Conservation (phyloP, 2,329 filamentous ascomycete species). For the Colletotrichum plurivorum region DNA sequence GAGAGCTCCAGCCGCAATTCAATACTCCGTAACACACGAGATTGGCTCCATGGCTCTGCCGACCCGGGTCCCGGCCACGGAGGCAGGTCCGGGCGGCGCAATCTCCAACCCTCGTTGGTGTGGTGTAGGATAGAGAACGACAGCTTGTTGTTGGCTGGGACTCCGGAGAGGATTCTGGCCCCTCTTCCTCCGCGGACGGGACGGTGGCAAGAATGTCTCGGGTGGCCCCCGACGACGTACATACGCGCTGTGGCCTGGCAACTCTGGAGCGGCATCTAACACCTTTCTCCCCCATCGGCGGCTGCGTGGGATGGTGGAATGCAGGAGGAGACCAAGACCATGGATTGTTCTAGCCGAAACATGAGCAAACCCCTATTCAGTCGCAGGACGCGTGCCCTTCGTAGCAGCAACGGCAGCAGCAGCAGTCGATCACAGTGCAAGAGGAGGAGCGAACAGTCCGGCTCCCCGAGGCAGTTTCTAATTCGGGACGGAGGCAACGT, state of each 20-base stretch:
- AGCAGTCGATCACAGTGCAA: neutral
- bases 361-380: conserved; percentile 24
- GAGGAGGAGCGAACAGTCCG: conserved; percentile 8
- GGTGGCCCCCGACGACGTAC: conserved; percentile 13
- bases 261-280: conserved; percentile 9
- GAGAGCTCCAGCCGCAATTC: conserved; percentile 14
- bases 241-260: conserved; percentile 13
- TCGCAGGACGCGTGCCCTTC: conserved; percentile 14
- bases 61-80: conserved; percentile 13
- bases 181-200: neutral
- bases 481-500: conserved; percentile 1
- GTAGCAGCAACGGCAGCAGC: conserved; percentile 3
- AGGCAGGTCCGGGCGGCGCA: conserved; percentile 3
- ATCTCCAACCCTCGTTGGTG: conserved; percentile 13
- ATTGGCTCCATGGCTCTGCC: conserved; percentile 17
- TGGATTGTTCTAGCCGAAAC: conserved; percentile 37
- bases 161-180: neutral
- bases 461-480: conserved; percentile 12
- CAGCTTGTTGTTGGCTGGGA: neutral
- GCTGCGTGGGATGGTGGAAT: conserved; percentile 1
- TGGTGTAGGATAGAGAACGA: neutral
- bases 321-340: conserved; percentile 16
- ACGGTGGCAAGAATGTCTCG: conserved; percentile 21
- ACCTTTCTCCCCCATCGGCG: neutral
- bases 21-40: conserved; percentile 23